Base-by-base conservation (phyloP, 768 basidiomycete species). In the Suillus ampliporus region DNA sequence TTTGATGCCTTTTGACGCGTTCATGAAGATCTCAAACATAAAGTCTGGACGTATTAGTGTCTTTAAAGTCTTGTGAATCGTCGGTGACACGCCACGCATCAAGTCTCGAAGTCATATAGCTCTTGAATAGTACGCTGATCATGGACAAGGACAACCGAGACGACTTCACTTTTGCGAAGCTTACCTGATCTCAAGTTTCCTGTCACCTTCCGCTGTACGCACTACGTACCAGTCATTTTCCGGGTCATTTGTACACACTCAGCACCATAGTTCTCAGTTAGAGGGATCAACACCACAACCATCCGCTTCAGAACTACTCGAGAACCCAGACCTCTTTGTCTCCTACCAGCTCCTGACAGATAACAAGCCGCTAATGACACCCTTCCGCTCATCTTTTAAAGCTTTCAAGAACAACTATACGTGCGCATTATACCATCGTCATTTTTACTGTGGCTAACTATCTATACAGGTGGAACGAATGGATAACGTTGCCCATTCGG, bases 281-380 rank as follows among this genome's bases (percentile, higher is more conserved):
- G 92, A 98, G 74, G 97, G 97, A 14, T 82, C 82, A 17, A 84
- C 95, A 23, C 87, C 86, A 26, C 87, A 87, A 44, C 81, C 82
- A 51, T 82, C 89, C 0, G 89, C 92, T 71, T 89, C 90, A 0
- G 93, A 97, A 53, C 77, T 97, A 0, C 77, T 97, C 28, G 90
- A 94, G 67, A 85, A 91, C 44, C 94, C 94, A 9, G 97, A 99
- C 77, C 85, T 99, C 62, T 97, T 94, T 77, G 91, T 98, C 58
- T 94, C 92, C 13, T 91, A 94, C 72, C 93, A 97, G 72, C 87
- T 99, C 17, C 83, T 93, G 64, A 92, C 94, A 13, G 94, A 97
- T 73, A 97, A 97, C 75, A 94, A 95, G 71, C 71, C 85, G 0
- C 80, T 96, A 46, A 95, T 95, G 0, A 91, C 96, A 37, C 91